These are phyloP conservation scores for Sherardia arvensis DNA, from an alignment of 257 asterid species.

Conservation along the genomic window DNA sequence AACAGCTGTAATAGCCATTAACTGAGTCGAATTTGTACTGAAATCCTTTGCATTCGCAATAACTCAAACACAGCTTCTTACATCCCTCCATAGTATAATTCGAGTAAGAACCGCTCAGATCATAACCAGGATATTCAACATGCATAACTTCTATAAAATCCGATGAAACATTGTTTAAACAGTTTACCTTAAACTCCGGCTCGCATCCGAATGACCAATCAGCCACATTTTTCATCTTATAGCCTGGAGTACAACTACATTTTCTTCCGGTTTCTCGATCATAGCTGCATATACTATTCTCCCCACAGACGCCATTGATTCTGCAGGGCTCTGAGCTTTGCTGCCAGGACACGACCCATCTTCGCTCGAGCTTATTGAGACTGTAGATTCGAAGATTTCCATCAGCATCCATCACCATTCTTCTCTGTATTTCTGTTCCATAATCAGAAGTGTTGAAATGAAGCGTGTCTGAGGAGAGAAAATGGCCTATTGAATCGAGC, in stretches of 20 bases:
- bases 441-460: slow-evolving; percentile 12
- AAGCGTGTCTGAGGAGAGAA: slow-evolving; percentile 14
- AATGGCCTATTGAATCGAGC: slow-evolving; percentile 18
- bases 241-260: slow-evolving; percentile 35
- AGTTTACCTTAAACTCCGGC: slow-evolving; percentile 18
- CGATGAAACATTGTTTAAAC: neutral
- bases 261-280: slow-evolving; percentile 4
- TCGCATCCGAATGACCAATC: slow-evolving; percentile 40
- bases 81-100: slow-evolving; percentile 23
- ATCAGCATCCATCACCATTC: slow-evolving; percentile 26
- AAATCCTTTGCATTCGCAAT: slow-evolving; percentile 34
- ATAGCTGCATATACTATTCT: slow-evolving; percentile 24
- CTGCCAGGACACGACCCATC: slow-evolving; percentile 38
- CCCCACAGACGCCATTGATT: slow-evolving; percentile 35
- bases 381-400: slow-evolving; percentile 30
- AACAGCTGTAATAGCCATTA: slow-evolving; percentile 18
- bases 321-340: slow-evolving; percentile 12
- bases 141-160: slow-evolving; percentile 17
- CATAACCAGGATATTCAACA: slow-evolving; percentile 31
- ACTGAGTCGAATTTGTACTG: slow-evolving; percentile 8
- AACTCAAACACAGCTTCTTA: slow-evolving; percentile 19
- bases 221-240: slow-evolving; percentile 16
- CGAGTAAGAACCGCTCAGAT: slow-evolving; percentile 8
- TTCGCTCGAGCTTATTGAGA: slow-evolving; percentile 7
- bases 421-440: slow-evolving; percentile 16